phyloP scores from a whole-genome alignment of 2,329 filamentous ascomycete species.

The Davidsoniella australis region DNA sequence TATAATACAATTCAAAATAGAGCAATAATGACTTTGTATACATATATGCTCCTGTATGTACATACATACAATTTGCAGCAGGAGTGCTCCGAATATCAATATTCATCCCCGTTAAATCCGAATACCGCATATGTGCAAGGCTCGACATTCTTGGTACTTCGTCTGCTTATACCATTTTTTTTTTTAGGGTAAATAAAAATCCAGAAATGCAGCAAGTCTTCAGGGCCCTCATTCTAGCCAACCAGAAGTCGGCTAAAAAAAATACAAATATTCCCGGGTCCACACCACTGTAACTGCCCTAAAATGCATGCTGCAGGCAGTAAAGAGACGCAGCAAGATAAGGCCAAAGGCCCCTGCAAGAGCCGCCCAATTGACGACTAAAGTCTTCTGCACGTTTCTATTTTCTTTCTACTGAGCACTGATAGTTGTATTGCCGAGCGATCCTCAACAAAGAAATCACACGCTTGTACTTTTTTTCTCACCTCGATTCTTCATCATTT shows the following conservation, averaged over 20 bases:
- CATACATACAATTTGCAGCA: no score
- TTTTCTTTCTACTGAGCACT: no score
- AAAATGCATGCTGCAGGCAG: no score
- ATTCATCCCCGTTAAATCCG: neutral
- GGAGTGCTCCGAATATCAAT: neutral
- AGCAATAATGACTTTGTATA: no score
- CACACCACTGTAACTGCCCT: no score
- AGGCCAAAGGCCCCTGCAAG: neutral
- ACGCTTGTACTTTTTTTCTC: neutral
- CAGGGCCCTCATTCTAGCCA: no score
- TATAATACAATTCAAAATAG: no score
- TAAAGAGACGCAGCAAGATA: neutral
- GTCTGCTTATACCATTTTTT: neutral
- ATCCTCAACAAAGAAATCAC: neutral
- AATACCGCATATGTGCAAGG: neutral
- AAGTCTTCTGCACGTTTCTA: conserved; percentile 14
- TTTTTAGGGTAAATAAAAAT: neutral
- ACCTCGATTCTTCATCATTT: neutral
- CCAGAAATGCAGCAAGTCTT: no score
- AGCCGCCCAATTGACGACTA: conserved; percentile 2
- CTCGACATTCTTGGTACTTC: neutral
- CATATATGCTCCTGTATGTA: no score
- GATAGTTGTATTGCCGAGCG: neutral
- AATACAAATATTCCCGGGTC: no score
- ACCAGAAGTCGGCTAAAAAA: no score